phyloP scores from a whole-genome alignment of 805 yeast species.

The Candida ortonii region DNA sequence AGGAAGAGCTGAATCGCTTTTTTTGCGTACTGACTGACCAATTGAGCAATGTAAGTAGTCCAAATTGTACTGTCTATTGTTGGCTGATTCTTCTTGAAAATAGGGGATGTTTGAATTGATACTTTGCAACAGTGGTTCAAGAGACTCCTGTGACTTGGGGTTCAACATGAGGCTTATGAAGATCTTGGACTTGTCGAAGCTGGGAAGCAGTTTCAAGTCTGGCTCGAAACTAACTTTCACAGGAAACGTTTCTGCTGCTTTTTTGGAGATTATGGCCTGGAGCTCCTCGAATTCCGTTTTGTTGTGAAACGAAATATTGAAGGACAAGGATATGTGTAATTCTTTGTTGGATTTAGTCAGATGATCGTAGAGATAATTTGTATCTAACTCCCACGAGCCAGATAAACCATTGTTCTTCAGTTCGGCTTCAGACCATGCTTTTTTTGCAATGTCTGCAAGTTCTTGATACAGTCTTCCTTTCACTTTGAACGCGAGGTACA shows the following conservation, averaged over 20 bases:
- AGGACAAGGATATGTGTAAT: conserved; percentile 22
- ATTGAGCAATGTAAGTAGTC: conserved; percentile 15
- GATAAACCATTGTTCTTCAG: conserved; percentile 6
- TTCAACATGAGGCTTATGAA: conserved; percentile 18
- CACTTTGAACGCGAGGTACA: conserved; percentile 8
- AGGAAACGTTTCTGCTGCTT: conserved; percentile 5
- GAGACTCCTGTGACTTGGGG: conserved; percentile 4
- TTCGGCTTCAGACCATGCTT: background rate
- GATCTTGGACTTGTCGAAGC: conserved; percentile 12
- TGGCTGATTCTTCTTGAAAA: background rate
- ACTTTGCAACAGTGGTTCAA: no score
- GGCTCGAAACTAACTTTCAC: conserved; percentile 5
- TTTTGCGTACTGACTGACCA: conserved; percentile 5
- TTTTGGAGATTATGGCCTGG: background rate
- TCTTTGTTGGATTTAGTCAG: conserved; percentile 14
- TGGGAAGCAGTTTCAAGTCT: conserved; percentile 15
- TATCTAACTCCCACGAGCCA: conserved; percentile 5
- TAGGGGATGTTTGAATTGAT: conserved; percentile 14
- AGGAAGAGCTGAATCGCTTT: background rate
- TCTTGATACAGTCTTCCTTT: conserved; percentile 3
- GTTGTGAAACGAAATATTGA: conserved; percentile 16
- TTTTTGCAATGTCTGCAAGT: no score
- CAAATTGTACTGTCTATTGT: conserved; percentile 7
- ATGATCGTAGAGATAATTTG: conserved; percentile 8
- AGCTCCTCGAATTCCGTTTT: conserved; percentile 1